These are phyloP conservation scores for Blastobotrys capitulatus DNA, from an alignment of 1,139 yeast genomes.

Conservation along the genomic window DNA sequence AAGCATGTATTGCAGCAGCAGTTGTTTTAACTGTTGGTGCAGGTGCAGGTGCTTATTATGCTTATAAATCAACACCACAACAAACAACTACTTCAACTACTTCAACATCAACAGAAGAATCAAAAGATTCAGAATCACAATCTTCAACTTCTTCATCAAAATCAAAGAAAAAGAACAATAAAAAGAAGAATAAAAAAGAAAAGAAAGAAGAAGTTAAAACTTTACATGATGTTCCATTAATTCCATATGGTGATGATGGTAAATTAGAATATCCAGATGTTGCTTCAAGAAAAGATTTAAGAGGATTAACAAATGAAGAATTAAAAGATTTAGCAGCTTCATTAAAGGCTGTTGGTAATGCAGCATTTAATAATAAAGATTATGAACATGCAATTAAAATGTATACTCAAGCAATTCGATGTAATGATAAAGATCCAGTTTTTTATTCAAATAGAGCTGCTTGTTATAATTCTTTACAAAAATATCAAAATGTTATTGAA, in stretches of 20 bases:
- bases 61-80: conserved; percentile 8
- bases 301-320: conserved; percentile 40
- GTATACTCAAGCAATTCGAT: conserved; percentile 70
- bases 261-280: conserved; percentile 14
- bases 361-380: conserved; percentile 63
- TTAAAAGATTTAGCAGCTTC: conserved; percentile 62
- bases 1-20: conserved; percentile 14
- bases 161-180: conserved; percentile 13
- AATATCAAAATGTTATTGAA: conserved; percentile 76
- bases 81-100: neutral
- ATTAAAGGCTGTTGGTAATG: conserved; percentile 88
- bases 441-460: conserved; percentile 95
- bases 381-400: conserved; percentile 67
- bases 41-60: conserved; percentile 14
- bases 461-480: conserved; percentile 77
- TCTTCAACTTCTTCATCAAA: conserved; percentile 4
- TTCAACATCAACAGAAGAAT: neutral
- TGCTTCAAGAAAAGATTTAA: conserved; percentile 7
- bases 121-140: neutral
- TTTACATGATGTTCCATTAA: conserved; percentile 9
- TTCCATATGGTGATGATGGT: conserved; percentile 9
- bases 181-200: conserved; percentile 12
- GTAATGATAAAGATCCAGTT: conserved; percentile 70
- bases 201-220: neutral
- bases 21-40: conserved; percentile 15